These are phyloP conservation scores for Raddia distichophylla DNA, from an alignment of 176 grass and related monocot species.

Conservation along the genomic window DNA sequence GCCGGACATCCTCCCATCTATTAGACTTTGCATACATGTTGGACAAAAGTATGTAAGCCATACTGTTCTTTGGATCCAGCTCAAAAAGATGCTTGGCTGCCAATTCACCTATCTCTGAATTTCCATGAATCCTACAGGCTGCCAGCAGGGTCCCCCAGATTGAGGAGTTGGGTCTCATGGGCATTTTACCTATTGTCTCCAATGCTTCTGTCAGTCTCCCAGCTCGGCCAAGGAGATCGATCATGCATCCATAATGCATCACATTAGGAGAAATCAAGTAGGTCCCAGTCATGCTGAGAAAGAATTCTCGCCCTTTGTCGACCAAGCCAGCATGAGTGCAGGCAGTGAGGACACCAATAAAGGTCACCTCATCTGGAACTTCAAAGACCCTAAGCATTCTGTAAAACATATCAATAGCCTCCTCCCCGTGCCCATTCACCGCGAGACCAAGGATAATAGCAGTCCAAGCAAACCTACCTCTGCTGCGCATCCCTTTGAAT, in stretches of 20 bases:
- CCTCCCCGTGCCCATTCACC: slow-evolving; percentile 58
- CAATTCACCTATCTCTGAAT: slow-evolving; percentile 75
- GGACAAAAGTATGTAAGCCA: slow-evolving; percentile 58
- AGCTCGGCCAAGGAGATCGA: slow-evolving; percentile 76
- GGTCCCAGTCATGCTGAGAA: slow-evolving; percentile 54
- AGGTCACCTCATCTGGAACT: slow-evolving; percentile 70
- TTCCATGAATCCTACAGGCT: slow-evolving; percentile 69
- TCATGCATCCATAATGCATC: slow-evolving; percentile 79
- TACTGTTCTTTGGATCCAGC: slow-evolving; percentile 64
- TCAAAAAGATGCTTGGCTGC: slow-evolving; percentile 59
- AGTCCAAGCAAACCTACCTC: slow-evolving; percentile 76
- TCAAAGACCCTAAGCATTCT: slow-evolving; percentile 60
- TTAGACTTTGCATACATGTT: slow-evolving; percentile 74
- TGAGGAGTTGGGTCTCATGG: slow-evolving; percentile 63
- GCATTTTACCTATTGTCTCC: slow-evolving; percentile 72
- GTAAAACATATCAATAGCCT: slow-evolving; percentile 71
- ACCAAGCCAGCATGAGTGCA: slow-evolving; percentile 77
- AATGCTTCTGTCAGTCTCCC: slow-evolving; percentile 71
- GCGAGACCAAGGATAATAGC: slow-evolving; percentile 71
- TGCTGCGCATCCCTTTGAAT: slow-evolving; percentile 63
- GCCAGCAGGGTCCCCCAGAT: slow-evolving; percentile 75
- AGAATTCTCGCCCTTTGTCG: slow-evolving; percentile 65
- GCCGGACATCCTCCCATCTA: slow-evolving; percentile 63
- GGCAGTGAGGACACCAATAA: slow-evolving; percentile 74
- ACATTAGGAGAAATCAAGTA: slow-evolving; percentile 64